phyloP scores from a whole-genome alignment of 2,329 filamentous ascomycete species.

The Alternaria arbusti region DNA sequence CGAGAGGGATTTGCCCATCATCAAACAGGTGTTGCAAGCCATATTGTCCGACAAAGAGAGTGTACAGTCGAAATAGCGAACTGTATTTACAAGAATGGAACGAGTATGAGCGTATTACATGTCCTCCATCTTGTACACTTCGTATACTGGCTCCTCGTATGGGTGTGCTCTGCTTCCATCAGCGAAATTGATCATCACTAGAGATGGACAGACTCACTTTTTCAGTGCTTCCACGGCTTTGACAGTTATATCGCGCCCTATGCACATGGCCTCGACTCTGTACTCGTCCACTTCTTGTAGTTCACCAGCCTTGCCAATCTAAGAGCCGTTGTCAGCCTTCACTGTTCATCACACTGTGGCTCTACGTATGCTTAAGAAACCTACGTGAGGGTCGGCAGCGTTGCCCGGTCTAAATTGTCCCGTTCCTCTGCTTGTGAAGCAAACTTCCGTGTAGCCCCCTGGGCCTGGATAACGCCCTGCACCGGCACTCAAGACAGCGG shows the following conservation, averaged over 20 bases:
- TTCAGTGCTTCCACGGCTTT: conserved; percentile 70
- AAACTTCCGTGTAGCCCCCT: conserved; percentile 53
- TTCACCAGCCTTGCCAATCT: conserved; percentile 63
- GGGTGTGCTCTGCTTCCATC: conserved; percentile 49
- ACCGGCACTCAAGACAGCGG: conserved; percentile 55
- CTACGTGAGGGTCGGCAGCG: conserved; percentile 63
- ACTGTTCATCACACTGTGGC: background rate
- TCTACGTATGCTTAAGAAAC: background rate
- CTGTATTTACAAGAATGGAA: background rate
- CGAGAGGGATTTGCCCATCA: conserved; percentile 68
- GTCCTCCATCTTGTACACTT: conserved; percentile 56
- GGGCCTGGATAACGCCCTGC: conserved; percentile 53
- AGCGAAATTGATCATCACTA: background rate
- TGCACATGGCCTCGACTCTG: conserved; percentile 67
- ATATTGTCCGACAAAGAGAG: conserved; percentile 13
- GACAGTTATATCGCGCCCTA: conserved; percentile 63
- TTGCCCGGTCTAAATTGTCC: conserved; percentile 71
- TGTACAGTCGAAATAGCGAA: background rate
- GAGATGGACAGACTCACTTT: conserved; percentile 44
- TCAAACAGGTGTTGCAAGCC: conserved; percentile 67
- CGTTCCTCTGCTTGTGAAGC: conserved; percentile 57
- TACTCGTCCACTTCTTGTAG: conserved; percentile 67
- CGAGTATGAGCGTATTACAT: conserved; percentile 32
- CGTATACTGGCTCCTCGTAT: conserved; percentile 55
- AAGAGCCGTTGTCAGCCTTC: background rate